phyloP scores from a whole-genome alignment of 176 grass and related monocot species.

The Raddia distichophylla region DNA sequence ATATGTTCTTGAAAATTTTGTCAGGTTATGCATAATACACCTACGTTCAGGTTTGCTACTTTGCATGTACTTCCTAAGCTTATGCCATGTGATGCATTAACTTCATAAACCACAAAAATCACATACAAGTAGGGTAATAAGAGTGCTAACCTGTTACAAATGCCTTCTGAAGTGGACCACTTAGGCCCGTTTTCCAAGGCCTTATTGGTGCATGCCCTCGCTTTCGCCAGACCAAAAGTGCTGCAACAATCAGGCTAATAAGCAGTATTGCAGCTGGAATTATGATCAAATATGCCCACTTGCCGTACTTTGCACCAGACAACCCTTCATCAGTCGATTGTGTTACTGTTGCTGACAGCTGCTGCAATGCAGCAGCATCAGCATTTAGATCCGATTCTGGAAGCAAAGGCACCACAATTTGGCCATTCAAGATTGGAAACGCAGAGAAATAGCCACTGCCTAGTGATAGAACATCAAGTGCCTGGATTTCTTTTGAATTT shows the following conservation, averaged over 20 bases:
- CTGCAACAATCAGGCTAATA: slow-evolving; percentile 40
- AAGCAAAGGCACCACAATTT: slow-evolving; percentile 49
- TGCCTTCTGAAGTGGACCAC: slow-evolving; percentile 81
- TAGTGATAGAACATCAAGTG: slow-evolving; percentile 51
- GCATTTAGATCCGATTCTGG: slow-evolving; percentile 42
- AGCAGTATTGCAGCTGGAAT: slow-evolving; percentile 53
- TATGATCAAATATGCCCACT: slow-evolving; percentile 61
- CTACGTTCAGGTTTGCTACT: neutral
- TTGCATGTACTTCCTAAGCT: slow-evolving; percentile 4
- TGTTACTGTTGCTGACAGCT: slow-evolving; percentile 36
- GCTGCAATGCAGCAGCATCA: slow-evolving; percentile 30
- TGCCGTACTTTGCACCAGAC: slow-evolving; percentile 44
- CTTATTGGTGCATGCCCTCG: slow-evolving; percentile 47
- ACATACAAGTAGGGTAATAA: neutral
- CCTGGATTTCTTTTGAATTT: slow-evolving; percentile 45
- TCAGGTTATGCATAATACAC: slow-evolving; percentile 6
- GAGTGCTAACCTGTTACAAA: slow-evolving; percentile 66
- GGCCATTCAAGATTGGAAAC: slow-evolving; percentile 42
- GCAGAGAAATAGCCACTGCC: slow-evolving; percentile 85
- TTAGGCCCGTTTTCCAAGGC: slow-evolving; percentile 89
- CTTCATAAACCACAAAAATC: slow-evolving; percentile 24
- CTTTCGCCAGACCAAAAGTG: slow-evolving; percentile 54
- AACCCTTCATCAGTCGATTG: slow-evolving; percentile 42
- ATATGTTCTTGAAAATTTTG: neutral
- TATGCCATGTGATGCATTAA: slow-evolving; percentile 24